Conservation (phyloP, 1,284 basidiomycete species). For the Cerioporus squamosus region DNA sequence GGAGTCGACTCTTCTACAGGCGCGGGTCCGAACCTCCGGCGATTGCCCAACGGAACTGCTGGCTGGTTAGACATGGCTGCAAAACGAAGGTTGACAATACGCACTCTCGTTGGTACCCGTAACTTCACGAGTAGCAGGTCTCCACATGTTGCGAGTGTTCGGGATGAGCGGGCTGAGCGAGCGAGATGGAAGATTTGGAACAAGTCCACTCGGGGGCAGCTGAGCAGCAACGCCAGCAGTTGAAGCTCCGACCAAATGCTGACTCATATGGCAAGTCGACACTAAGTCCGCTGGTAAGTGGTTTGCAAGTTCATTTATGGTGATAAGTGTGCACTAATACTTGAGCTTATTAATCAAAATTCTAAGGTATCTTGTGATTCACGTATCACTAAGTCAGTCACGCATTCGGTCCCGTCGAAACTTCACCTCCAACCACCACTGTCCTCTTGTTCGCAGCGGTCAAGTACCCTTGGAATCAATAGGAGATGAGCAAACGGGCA, state of each 20-base stretch:
- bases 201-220: constrained; percentile 10
- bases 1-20: constrained; percentile 75
- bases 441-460: background rate
- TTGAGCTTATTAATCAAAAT: too few relatives aligned
- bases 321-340: too few relatives aligned
- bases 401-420: too few relatives aligned
- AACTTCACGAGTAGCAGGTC: constrained; percentile 82
- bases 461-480: background rate
- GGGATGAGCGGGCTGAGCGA: constrained; percentile 25
- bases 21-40: constrained; percentile 88
- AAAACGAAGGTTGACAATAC: constrained; percentile 27
- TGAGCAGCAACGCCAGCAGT: constrained; percentile 14
- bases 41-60: constrained; percentile 79
- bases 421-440: background rate
- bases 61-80: constrained; percentile 23
- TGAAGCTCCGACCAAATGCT: constrained; percentile 24
- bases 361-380: too few relatives aligned
- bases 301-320: too few relatives aligned
- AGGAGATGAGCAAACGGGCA: constrained; percentile 47
- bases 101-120: constrained; percentile 84
- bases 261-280: constrained; percentile 16
- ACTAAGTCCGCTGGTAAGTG: background rate
- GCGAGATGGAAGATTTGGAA: constrained; percentile 38
- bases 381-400: too few relatives aligned
- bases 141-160: constrained; percentile 73